Base-by-base conservation (phyloP, 208 protist species). In the Trypanosoma avium region DNA sequence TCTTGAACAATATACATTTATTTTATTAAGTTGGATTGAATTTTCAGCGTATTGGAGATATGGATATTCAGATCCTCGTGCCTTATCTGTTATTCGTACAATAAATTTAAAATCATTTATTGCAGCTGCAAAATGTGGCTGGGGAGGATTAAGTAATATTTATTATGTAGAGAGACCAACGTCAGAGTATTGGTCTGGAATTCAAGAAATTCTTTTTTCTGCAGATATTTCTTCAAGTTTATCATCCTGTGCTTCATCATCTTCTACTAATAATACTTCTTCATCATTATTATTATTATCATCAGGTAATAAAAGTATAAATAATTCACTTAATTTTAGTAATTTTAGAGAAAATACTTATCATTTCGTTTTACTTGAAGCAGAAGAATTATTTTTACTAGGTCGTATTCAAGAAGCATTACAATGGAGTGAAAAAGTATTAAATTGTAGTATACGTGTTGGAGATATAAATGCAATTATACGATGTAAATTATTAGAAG, bases 11-110 rank as follows among this genome's bases (percentile, higher is more conserved):
- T 82, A 78, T 73, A 48, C 65, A 24, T 92, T 92, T 55, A 59
- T 85, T 6, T 60, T 92, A 6, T 76, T 79, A 35, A 64, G 69
- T 26, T 92, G 85, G 84, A 52, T 85, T 26, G 72, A 84, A 42
- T 86, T 95, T 48, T 57, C 71, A 12, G 77, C 77, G 9, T 33
- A 60, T 29, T 75, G 78, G 32, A 73, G 72, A 24, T 81, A 80
- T 32, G 75, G 57, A 32, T 21, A 24, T 43, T 61, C 43, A 52
- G 76, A 82, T 68, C 57, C 77, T 7, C 73, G 59, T 43, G 64
- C 62, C 26, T 33, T 52, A 22, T 32, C 36, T 61, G 62, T 87
- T 61, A 43, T 81, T 53, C 73, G 66, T 19, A 65, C 64, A 36
- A 64, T 69, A 32, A 55, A 48, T 35, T 48, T 27, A 22, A 70